A percentile compares a stretch with the other conserved stretches of the same genome.
Evolutionary conservation across 257 asterid genomes (phyloP).

Genomic region (Ophiorrhiza pumila): DNA sequence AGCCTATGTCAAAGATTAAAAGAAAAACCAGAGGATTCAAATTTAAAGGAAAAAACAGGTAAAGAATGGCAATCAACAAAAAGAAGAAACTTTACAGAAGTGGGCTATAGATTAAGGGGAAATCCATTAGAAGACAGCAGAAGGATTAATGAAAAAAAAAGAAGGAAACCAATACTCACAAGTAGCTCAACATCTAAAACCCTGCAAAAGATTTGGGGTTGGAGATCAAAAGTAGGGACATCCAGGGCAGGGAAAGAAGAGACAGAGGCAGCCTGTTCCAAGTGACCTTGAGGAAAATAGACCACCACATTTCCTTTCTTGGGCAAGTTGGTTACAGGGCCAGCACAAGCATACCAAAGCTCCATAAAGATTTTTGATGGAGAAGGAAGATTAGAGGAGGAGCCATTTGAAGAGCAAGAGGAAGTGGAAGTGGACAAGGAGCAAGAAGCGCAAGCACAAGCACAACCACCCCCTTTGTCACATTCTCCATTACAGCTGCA

Average conservation of each 20-base stretch:
- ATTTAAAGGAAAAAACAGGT: neutral
- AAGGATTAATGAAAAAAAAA: constrained; percentile 2
- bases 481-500: constrained; percentile 60
- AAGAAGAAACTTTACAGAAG: neutral
- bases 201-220: constrained; percentile 87
- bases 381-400: constrained; percentile 39
- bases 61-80: neutral
- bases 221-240: constrained; percentile 67
- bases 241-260: constrained; percentile 72
- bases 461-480: constrained; percentile 43
- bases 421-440: constrained; percentile 51
- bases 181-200: constrained; percentile 80
- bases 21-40: neutral
- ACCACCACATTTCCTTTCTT: constrained; percentile 81
- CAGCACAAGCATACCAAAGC: constrained; percentile 99
- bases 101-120: neutral
- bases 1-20: constrained; percentile 52
- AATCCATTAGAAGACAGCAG: neutral
- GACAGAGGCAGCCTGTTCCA: constrained; percentile 72
- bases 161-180: constrained; percentile 40
- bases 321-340: constrained; percentile 86
- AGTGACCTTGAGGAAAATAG: constrained; percentile 95
- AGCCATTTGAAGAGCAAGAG: constrained; percentile 64
- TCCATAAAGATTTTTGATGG: constrained; percentile 63
- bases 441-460: constrained; percentile 36